Evolutionary conservation across 331 rosid species (phyloP).

Genomic region (Pyrus hybrid): DNA sequence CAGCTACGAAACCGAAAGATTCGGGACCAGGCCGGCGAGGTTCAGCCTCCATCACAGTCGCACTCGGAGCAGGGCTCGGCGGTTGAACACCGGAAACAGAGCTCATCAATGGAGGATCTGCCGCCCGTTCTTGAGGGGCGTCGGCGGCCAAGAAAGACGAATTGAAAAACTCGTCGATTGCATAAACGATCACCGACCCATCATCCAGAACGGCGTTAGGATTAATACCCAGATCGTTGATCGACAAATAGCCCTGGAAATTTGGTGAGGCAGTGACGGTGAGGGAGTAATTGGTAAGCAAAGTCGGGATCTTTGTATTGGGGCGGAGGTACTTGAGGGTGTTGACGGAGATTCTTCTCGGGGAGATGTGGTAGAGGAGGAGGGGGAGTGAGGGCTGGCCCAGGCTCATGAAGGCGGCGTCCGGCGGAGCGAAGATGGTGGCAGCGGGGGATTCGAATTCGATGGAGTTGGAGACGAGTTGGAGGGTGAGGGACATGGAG

Average conservation of each 20-base stretch:
- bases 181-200: constrained; percentile 16
- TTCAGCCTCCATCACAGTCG: background rate
- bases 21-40: background rate
- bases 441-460: constrained; percentile 16
- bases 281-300: constrained; percentile 11
- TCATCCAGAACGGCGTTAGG: constrained; percentile 11
- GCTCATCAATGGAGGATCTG: background rate
- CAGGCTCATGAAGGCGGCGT: constrained; percentile 20
- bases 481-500: constrained; percentile 35
- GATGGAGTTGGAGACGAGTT: constrained; percentile 15
- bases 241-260: background rate
- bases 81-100: background rate
- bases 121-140: background rate
- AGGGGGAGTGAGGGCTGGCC: constrained; percentile 28
- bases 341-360: constrained; percentile 14
- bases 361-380: constrained; percentile 32
- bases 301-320: constrained; percentile 21
- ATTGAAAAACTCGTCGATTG: constrained; percentile 24
- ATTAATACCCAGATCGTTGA: constrained; percentile 15
- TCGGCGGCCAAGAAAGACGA: background rate
- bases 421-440: constrained; percentile 37
- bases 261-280: constrained; percentile 4
- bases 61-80: background rate
- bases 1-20: constrained; percentile 1
- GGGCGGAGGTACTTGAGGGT: constrained; percentile 23